Evolutionary conservation across 129 eudicot species (phyloP).

Genomic region (Artemisia tridentata): DNA sequence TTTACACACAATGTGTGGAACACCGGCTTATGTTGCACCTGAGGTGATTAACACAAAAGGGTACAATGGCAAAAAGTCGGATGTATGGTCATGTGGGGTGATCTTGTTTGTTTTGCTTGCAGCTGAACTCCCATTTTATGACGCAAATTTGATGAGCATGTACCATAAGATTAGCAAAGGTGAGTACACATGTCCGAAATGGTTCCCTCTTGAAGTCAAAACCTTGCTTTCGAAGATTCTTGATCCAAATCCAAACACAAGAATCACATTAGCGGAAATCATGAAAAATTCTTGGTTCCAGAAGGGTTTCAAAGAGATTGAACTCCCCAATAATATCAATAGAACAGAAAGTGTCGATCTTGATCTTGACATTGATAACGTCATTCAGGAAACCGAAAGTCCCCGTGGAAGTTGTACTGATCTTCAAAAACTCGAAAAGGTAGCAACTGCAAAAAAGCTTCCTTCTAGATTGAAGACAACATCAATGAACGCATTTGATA

Average conservation of each 20-base stretch:
- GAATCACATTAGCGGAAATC: slow-evolving; percentile 40
- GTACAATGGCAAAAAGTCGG: slow-evolving; percentile 66
- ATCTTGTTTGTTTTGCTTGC: slow-evolving; percentile 57
- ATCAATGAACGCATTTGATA: slow-evolving; percentile 61
- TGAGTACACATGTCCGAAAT: slow-evolving; percentile 51
- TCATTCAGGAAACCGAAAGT: slow-evolving; percentile 19
- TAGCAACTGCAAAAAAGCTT: background rate
- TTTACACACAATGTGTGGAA: slow-evolving; percentile 74
- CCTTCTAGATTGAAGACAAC: slow-evolving; percentile 26
- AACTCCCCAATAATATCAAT: slow-evolving; percentile 26
- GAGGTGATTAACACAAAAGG: slow-evolving; percentile 61
- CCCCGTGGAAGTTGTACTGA: slow-evolving; percentile 5
- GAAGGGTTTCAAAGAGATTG: slow-evolving; percentile 42
- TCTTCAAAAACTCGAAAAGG: slow-evolving; percentile 13
- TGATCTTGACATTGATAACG: slow-evolving; percentile 25
- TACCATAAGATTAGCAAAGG: slow-evolving; percentile 55
- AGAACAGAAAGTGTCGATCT: slow-evolving; percentile 12
- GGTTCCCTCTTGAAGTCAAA: slow-evolving; percentile 54
- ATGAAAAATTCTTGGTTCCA: slow-evolving; percentile 57
- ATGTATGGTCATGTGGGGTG: slow-evolving; percentile 87
- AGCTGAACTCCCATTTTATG: slow-evolving; percentile 71
- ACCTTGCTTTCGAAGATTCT: slow-evolving; percentile 50
- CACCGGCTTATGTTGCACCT: slow-evolving; percentile 85
- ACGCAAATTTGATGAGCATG: slow-evolving; percentile 56
- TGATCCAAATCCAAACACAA: slow-evolving; percentile 55